Base-by-base conservation (phyloP, 768 basidiomycete species). In the Udeniomyces megalosporus region DNA sequence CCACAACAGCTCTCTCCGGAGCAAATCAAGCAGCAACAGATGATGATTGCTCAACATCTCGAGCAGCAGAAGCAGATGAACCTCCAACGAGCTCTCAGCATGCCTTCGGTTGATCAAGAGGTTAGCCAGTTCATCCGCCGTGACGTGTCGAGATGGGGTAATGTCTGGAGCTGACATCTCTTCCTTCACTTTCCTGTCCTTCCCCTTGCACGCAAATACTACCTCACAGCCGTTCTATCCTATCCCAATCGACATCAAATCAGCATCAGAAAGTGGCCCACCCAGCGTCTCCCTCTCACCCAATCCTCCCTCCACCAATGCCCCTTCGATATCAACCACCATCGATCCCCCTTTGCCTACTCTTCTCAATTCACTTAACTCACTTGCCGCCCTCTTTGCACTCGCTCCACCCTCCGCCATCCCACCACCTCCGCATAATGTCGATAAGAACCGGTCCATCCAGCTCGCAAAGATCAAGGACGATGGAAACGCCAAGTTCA, bases 401-500 rank as follows among this genome's bases (percentile, higher is more conserved):
- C 32, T 28, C 1, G 61, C 61, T 20, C 61, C 61, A 3, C 53
- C 54, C 15, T 34, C 44, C 7, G 61, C 61, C 8, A 63, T 63
- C 20, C 61, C 61, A 2, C 61, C 61, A 2, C 61, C 61, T 7
- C 61, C 61, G 11, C 55, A 58, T 15, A 49, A 50, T 11, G 14
- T 58, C 31, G 61, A 63, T 32, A 29, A 49, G 48, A 38, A 22
- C 10, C 75, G 93, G 22, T 80, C 85, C 0, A 80, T 84, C 67
- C 79, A 82, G 24, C 81, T 96, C 60, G 84, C 81, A 15, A 76
- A 78, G 51, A 83, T 84, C 4, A 96, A 96, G 71, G 93, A 97
- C 52, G 88, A 93, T 66, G 95, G 95, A 64, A 99, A 99, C 73
- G 75, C 79, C 46, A 72, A 85, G 3, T 97, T 87, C 78, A 93